These are phyloP conservation scores for Citrullus colocynthis DNA, from an alignment of 306 rosid species.

Conservation along the genomic window DNA sequence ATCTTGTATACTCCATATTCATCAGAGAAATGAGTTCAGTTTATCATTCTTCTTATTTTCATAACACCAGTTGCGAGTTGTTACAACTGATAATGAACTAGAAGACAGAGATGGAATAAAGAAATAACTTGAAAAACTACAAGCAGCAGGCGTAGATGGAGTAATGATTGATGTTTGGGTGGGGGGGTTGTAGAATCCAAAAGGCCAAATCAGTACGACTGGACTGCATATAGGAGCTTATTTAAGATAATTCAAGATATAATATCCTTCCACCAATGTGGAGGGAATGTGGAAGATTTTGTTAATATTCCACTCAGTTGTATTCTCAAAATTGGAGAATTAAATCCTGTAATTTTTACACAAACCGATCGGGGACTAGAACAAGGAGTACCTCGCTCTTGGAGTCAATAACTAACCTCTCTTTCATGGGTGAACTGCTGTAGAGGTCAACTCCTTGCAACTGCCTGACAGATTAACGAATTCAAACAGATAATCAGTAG, in stretches of 20 bases:
- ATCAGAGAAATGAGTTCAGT: neutral
- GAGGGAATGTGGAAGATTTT: conserved; percentile 78
- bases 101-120: conserved; percentile 26
- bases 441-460: conserved; percentile 37
- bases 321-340: conserved; percentile 53
- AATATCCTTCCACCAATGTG: conserved; percentile 96
- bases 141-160: conserved; percentile 52
- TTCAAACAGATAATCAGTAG: neutral
- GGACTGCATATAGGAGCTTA: conserved; percentile 66
- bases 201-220: conserved; percentile 63
- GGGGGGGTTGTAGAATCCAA: conserved; percentile 55
- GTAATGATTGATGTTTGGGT: conserved; percentile 90
- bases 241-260: conserved; percentile 55
- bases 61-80: conserved; percentile 44
- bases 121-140: conserved; percentile 34
- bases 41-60: conserved; percentile 1
- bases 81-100: conserved; percentile 40
- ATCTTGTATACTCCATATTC: neutral
- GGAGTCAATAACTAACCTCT: conserved; percentile 60
- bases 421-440: conserved; percentile 63
- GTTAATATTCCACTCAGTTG: conserved; percentile 50
- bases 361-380: conserved; percentile 41
- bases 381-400: conserved; percentile 51
- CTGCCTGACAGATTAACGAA: neutral
- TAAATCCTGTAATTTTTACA: conserved; percentile 57